A percentile compares a stretch with the other conserved stretches of the same genome.
These are phyloP conservation scores for Saccharomycopsis microspora DNA, from an alignment of 805 yeast species.

Conservation along the genomic window DNA sequence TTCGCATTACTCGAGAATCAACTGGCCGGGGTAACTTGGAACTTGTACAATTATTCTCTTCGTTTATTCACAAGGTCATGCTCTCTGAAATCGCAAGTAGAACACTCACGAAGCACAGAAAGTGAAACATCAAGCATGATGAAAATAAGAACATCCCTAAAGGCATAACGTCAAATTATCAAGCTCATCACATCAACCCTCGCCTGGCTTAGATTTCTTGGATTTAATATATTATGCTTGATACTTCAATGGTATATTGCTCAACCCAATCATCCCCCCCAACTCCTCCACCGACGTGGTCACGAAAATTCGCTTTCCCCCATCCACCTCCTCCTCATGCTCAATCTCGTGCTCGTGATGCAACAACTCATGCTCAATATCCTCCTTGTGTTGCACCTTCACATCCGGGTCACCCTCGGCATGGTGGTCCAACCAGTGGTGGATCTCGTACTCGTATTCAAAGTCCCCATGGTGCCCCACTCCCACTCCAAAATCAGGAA, in stretches of 20 bases:
- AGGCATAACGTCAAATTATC: too few relatives aligned
- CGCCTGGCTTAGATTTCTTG: too few relatives aligned
- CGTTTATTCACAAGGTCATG: too few relatives aligned
- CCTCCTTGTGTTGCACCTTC: conserved; percentile 71
- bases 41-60: too few relatives aligned
- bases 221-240: not conserved
- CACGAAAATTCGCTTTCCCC: conserved; percentile 26
- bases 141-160: too few relatives aligned
- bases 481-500: conserved; percentile 90
- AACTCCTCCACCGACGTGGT: conserved; percentile 27
- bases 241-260: conserved; percentile 30
- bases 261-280: conserved; percentile 26
- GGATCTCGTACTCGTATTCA: conserved; percentile 87
- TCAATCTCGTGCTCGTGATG: conserved; percentile 84
- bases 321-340: conserved; percentile 27
- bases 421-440: conserved; percentile 84
- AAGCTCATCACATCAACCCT: too few relatives aligned
- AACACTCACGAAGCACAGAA: too few relatives aligned
- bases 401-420: conserved; percentile 76
- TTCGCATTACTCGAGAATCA: too few relatives aligned
- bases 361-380: conserved; percentile 72
- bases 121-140: too few relatives aligned
- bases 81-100: too few relatives aligned
- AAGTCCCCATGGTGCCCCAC: conserved; percentile 83
- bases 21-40: too few relatives aligned